Base-by-base conservation (phyloP, 2,329 filamentous ascomycete genomes). In the Sarocladium oryzae region DNA sequence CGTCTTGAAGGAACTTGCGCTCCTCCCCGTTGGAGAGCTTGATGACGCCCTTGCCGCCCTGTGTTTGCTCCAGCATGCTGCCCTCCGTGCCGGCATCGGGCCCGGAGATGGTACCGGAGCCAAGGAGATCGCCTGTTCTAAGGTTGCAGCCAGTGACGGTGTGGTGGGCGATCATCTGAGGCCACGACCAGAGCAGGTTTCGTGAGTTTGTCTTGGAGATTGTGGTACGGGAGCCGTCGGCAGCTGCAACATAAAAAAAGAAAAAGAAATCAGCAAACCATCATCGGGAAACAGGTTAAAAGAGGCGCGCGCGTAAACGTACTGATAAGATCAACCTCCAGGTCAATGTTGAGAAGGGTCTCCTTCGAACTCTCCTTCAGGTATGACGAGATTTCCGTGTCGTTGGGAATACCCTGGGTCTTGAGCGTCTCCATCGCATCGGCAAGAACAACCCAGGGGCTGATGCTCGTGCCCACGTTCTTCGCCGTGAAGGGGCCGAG, bases 101-200 rank as follows among this genome's bases (percentile, higher is more conserved):
- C 5, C 88, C 88, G 0, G 69, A 71, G 56, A 93, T 91, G 0
- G 88, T 93, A 7, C 88, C 88, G 1, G 84, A 88, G 2, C 88
- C 88, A 1, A 95, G 69, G 38, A 93, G 64, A 61, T 95, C 88
- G 40, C 88, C 88, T 0, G 83, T 76, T 5, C 81, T 78, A 68
- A 93, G 76, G 7, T 84, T 82, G 66, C 88, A 93, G 6, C 88
- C 88, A 0, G 83, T 86, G 53, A 89, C 78, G 2, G 85, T 84
- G 65, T 93, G 88, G 66, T 93, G 88, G 0, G 88, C 79, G 30
- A 93, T 72, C 87, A 92, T 91, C 63, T 93, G 89, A 1, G 86
- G 78, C 70, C 89, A 93, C 0, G 87, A 91, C 76, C 83, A 93
- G 1, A 92, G 74, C 1, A 93, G 72, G 49, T 74, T 66, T 18